Evolutionary conservation across 169 alveolate genomes (phyloP).

Genomic region (Cryptosporidium felis): DNA sequence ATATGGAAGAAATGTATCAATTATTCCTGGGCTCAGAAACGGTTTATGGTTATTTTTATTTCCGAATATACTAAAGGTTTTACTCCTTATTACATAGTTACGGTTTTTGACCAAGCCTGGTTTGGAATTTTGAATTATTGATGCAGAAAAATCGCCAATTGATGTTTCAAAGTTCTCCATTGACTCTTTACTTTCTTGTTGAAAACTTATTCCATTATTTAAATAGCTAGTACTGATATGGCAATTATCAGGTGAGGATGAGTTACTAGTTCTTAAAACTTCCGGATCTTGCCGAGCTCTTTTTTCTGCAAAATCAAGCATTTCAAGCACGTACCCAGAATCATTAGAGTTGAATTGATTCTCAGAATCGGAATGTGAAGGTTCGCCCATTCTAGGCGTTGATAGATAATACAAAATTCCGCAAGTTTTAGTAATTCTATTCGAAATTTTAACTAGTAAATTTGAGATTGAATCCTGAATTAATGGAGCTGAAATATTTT

Average conservation of each 20-base stretch:
- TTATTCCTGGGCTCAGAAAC: slow-evolving; percentile 67
- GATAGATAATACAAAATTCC: slow-evolving; percentile 26
- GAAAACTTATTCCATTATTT: background rate
- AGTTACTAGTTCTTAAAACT: background rate
- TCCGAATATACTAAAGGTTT: slow-evolving; percentile 18
- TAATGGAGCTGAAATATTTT: background rate
- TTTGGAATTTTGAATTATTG: background rate
- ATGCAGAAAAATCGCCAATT: background rate
- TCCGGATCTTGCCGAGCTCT: background rate
- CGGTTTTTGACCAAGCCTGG: too few species aligned
- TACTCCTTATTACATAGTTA: slow-evolving; percentile 10
- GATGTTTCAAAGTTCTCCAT: slow-evolving; percentile 19
- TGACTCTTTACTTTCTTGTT: slow-evolving; percentile 32
- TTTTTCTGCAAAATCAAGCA: background rate
- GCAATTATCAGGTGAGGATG: background rate
- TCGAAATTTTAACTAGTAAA: slow-evolving; percentile 18
- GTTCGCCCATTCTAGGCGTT: background rate
- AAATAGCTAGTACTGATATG: background rate
- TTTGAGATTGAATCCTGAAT: slow-evolving; percentile 33
- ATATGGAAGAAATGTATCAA: slow-evolving; percentile 50
- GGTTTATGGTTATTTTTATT: slow-evolving; percentile 51
- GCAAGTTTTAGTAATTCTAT: slow-evolving; percentile 14
- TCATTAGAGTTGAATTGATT: background rate
- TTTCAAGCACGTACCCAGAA: background rate
- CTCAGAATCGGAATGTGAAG: background rate